These are phyloP conservation scores for Ettlia oleoabundans DNA, from an alignment of 139 green algal genomes.

Conservation along the genomic window DNA sequence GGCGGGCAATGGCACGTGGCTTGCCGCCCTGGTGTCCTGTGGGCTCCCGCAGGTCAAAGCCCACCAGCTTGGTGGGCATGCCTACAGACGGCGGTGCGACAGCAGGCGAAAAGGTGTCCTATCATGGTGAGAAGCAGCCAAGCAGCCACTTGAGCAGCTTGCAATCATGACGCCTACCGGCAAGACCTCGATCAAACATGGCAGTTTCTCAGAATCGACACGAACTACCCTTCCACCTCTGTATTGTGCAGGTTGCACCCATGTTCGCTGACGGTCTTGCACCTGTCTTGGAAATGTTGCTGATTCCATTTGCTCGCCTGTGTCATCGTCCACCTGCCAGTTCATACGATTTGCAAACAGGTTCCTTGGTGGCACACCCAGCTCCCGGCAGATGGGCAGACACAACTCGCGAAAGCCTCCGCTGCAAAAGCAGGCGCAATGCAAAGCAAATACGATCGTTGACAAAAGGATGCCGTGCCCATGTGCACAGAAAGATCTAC, in stretches of 20 bases:
- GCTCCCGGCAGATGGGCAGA: constrained; percentile 65
- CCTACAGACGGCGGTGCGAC: background rate
- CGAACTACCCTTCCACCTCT: too few species aligned
- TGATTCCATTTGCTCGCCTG: constrained; percentile 28
- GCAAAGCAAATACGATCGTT: too few species aligned
- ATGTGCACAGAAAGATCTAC: background rate
- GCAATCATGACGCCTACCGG: too few species aligned
- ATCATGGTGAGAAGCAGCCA: too few species aligned
- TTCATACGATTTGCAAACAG: constrained; percentile 84
- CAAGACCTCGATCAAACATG: too few species aligned
- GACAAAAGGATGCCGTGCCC: background rate
- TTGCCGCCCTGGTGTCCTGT: constrained; percentile 74
- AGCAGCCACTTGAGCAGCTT: background rate
- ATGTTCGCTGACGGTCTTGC: too few species aligned
- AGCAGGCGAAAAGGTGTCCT: background rate
- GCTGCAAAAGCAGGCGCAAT: background rate
- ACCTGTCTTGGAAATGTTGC: too few species aligned
- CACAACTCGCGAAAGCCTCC: constrained; percentile 74
- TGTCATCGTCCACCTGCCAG: constrained; percentile 71
- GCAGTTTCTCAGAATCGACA: too few species aligned
- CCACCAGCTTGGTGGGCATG: constrained; percentile 60
- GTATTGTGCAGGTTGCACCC: too few species aligned
- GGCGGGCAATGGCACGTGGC: constrained; percentile 38
- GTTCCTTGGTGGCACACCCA: constrained; percentile 67
- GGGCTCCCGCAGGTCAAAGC: constrained; percentile 70